Evolutionary conservation across 2,329 filamentous ascomycete genomes (phyloP).

Genomic region (Paecilomyces dactylethromorphus): DNA sequence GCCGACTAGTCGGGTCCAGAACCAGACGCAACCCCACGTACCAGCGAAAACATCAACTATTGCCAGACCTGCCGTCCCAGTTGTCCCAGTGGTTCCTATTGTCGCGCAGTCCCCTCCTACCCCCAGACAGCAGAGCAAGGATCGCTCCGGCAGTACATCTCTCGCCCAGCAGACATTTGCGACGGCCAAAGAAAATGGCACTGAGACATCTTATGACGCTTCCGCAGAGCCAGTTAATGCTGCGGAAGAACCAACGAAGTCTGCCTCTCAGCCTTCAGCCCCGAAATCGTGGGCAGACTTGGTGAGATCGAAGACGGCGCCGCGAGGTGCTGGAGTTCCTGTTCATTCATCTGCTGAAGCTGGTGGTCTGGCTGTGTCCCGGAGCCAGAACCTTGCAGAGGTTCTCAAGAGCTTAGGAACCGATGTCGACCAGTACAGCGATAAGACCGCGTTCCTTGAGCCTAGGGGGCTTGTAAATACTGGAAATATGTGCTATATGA

Average conservation of each 20-base stretch:
- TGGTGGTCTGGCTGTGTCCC: conserved; percentile 39
- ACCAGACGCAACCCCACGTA: conserved; percentile 22
- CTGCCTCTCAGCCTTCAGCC: conserved; percentile 36
- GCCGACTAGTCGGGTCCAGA: conserved; percentile 21
- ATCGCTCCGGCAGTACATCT: conserved; percentile 20
- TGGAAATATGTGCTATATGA: conserved; percentile 99
- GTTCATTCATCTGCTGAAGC: conserved; percentile 18
- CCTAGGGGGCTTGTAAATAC: conserved; percentile 92
- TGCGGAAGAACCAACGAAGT: conserved; percentile 30
- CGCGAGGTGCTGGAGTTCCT: conserved; percentile 21
- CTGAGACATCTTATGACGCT: conserved; percentile 5
- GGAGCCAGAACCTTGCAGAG: conserved; percentile 63
- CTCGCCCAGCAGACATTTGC: conserved; percentile 14
- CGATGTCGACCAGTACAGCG: conserved; percentile 47
- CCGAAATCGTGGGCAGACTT: conserved; percentile 65
- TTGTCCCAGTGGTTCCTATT: conserved; percentile 47
- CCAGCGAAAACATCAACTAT: conserved; percentile 12
- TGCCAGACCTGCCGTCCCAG: conserved; percentile 29
- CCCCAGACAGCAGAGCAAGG: conserved; percentile 29
- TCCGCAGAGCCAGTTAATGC: conserved; percentile 2
- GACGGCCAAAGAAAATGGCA: conserved; percentile 22
- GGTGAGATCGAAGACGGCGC: conserved; percentile 47
- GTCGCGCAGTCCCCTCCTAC: conserved; percentile 31
- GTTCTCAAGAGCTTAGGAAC: conserved; percentile 69
- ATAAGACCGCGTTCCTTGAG: conserved; percentile 76